Evolutionary conservation across 345 rosid species (phyloP).

Genomic region (Pugionium dolabratum): DNA sequence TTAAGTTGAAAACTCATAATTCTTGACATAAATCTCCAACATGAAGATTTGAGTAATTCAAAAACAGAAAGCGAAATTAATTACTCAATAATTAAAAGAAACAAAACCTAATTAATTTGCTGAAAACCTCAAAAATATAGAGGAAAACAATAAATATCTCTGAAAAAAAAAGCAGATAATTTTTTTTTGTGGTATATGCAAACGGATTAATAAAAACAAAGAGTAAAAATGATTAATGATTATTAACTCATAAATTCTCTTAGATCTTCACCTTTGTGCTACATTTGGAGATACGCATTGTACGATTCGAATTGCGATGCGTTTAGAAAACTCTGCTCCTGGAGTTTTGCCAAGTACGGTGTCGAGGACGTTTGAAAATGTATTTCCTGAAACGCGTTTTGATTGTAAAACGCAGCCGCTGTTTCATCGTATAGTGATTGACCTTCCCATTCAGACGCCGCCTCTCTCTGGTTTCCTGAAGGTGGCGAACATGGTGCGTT

Average conservation of each 20-base stretch:
- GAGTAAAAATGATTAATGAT: conserved; percentile 23
- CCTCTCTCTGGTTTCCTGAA: conserved; percentile 42
- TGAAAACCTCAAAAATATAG: conserved; percentile 27
- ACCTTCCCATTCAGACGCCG: conserved; percentile 33
- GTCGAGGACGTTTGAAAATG: conserved; percentile 52
- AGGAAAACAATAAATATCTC: conserved; percentile 9
- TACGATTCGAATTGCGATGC: conserved; percentile 62
- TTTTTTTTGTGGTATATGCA: conserved; percentile 30
- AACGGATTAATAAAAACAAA: conserved; percentile 25
- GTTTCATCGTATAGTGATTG: conserved; percentile 40
- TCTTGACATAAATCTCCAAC: too few relatives aligned
- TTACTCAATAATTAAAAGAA: conserved; percentile 14
- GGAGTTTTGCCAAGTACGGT: conserved; percentile 55
- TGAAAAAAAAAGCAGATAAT: conserved; percentile 2
- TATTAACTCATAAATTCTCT: conserved; percentile 26
- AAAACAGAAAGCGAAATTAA: neutral
- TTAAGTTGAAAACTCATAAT: too few relatives aligned
- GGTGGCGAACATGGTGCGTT: conserved; percentile 47
- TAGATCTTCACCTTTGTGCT: conserved; percentile 38
- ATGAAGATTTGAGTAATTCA: too few relatives aligned
- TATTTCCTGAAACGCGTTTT: conserved; percentile 46
- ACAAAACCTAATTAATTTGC: conserved; percentile 23
- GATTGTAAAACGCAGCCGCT: conserved; percentile 42
- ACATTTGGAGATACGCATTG: conserved; percentile 47
- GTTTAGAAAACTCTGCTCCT: conserved; percentile 60